A percentile compares a stretch with the other conserved stretches of the same genome.
phyloP scores from a whole-genome alignment of 441 rosid genomes.

The Gossypium lobatum region DNA sequence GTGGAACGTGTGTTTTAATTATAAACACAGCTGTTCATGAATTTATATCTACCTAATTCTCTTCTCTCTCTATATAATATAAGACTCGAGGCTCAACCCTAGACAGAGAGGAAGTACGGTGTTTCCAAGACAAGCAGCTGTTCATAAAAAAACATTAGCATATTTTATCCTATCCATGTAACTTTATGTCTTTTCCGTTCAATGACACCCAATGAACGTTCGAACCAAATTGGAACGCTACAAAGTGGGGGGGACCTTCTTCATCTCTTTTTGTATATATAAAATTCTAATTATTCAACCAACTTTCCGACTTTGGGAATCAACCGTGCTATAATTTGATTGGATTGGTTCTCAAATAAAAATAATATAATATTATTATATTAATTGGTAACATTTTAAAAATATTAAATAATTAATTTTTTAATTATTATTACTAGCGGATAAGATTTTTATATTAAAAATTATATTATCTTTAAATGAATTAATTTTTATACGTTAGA shows the following conservation, averaged over 20 bases:
- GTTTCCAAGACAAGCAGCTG: neutral
- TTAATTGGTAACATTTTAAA: neutral
- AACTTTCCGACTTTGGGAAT: slow-evolving; percentile 1
- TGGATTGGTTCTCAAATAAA: no score
- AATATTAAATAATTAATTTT: neutral
- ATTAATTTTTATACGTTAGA: no score
- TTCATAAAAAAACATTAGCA: no score
- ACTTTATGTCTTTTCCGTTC: neutral
- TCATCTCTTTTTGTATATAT: neutral
- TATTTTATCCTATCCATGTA: neutral
- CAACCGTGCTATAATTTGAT: no score
- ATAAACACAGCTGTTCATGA: neutral
- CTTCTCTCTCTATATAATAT: no score
- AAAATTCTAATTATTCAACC: neutral
- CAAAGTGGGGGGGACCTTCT: neutral
- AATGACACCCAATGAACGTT: neutral
- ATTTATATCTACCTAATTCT: neutral
- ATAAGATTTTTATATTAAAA: no score
- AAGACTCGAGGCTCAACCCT: no score
- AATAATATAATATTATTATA: no score
- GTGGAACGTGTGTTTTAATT: neutral
- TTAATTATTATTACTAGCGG: neutral
- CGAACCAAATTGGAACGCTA: neutral
- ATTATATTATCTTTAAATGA: no score
- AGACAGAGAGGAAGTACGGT: no score